Base-by-base conservation (phyloP, 352 stramenopile species). In the Globisporangium nagaii region DNA sequence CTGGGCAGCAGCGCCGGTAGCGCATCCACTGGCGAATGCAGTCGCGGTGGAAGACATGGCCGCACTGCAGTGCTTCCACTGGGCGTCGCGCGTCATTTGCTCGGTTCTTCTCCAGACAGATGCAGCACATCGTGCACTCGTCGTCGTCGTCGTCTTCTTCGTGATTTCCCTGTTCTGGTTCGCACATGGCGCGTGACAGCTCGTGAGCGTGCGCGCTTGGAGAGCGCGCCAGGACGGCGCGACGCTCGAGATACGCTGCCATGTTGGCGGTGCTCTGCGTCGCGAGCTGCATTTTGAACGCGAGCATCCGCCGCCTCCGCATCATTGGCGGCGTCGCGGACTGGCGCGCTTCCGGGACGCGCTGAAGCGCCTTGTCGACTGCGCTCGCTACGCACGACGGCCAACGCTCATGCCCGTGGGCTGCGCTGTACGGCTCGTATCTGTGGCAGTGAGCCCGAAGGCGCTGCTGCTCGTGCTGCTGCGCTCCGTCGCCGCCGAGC, bases 1-100 rank as follows among this genome's bases (percentile, higher is more conserved):
- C 66, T 1, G 68, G 68, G 40, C 68, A 77, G 17, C 62, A 72
- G 25, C 53, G 50, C 11, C 64, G 62, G 24, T 69, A 58, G 25
- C 27, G 12, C 5, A 56, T 25, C 68, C 68, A 77, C 25, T 58
- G 34, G 2, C 34, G 3, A 28, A 77, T 71, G 28, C 68, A 77
- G 11, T 24, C 45, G 15, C 49, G 40, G 17, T 77, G 68, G 45
- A 64, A 77, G 13, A 57, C 53, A 42, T 77, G 68, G 11, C 68
- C 65, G 13, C 68, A 77, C 7, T 49, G 36, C 17, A 77, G 50
- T 1, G 43, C 39, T n/a, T 69, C 34, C 27, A 65, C 24, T 9
- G 41, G 48, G 2, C 5, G 10, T 2, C 24, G 25, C 6, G 44
- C 22, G 27, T 45, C 17, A 17, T 41, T 25, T 20, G 25, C 25